phyloP scores from a whole-genome alignment of 306 rosid species.

The Amphicarpaea edgeworthii region DNA sequence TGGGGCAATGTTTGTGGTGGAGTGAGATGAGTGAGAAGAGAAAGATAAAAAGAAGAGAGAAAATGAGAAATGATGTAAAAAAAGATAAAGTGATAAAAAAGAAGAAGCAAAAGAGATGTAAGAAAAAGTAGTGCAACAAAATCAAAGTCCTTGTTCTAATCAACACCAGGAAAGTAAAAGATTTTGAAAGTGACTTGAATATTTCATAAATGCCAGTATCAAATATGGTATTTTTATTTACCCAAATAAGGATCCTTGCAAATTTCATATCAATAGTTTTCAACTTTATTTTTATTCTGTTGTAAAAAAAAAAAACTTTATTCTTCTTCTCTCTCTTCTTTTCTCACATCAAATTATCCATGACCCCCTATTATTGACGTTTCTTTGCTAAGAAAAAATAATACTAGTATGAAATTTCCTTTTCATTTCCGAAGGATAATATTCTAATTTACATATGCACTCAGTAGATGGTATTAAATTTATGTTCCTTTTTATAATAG shows the following conservation, averaged over 20 bases:
- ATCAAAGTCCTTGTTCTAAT: neutral
- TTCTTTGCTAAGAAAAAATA: too few species aligned
- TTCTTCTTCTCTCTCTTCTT: neutral
- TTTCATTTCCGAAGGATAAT: neutral
- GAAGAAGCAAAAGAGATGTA: neutral
- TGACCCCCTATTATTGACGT: too few species aligned
- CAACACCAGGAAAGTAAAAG: neutral
- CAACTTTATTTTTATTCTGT: neutral
- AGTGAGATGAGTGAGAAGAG: neutral
- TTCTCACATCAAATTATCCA: neutral
- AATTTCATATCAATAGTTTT: constrained; percentile 10
- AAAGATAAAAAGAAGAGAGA: neutral
- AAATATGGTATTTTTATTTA: constrained; percentile 27
- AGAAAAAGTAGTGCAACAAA: neutral
- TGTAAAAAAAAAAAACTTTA: too few species aligned
- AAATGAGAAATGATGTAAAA: neutral
- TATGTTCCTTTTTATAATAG: neutral
- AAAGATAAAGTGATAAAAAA: neutral
- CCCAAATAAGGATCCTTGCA: constrained; percentile 41
- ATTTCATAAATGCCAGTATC: constrained; percentile 23
- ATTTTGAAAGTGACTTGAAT: constrained; percentile 14
- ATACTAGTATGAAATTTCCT: neutral
- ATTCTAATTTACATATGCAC: neutral
- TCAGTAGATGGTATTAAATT: neutral
- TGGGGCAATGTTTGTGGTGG: neutral